Percentiles rank a stretch among this genome's conserved stretches.
Evolutionary conservation across 495 filamentous ascomycete genomes (phyloP).

Genomic region (Massariosphaeria phaeospora): DNA sequence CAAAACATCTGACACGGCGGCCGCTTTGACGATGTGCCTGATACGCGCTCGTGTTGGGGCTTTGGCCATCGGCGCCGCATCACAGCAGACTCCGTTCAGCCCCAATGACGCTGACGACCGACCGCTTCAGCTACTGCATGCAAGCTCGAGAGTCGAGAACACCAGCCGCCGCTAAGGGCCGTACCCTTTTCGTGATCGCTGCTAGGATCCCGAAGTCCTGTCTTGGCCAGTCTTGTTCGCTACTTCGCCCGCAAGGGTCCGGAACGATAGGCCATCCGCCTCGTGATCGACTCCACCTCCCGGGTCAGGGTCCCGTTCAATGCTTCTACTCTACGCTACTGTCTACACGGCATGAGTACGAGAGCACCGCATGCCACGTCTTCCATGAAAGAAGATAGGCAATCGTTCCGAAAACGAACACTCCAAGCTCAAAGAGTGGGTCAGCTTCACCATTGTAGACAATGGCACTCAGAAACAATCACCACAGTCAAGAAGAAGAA

Average conservation of each 20-base stretch:
- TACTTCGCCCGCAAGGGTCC: neutral
- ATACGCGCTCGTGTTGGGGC: no score
- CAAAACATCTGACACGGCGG: conserved; percentile 1
- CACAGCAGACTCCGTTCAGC: conserved; percentile 12
- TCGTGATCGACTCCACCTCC: no score
- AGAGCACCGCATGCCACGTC: neutral
- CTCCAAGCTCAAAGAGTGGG: no score
- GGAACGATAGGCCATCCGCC: no score
- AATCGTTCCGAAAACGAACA: neutral
- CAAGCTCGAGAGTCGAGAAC: no score
- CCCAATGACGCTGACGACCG: conserved; percentile 8
- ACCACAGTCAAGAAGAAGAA: no score
- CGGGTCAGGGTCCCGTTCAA: no score
- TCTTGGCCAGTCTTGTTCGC: neutral
- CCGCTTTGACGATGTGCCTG: neutral
- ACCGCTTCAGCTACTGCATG: neutral
- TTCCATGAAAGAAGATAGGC: neutral
- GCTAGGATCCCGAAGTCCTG: neutral
- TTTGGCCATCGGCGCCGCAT: neutral
- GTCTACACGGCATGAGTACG: neutral
- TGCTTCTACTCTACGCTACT: neutral
- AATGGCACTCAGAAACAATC: no score
- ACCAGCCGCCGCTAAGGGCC: neutral
- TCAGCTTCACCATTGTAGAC: no score
- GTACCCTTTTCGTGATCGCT: conserved; percentile 6